Base-by-base conservation (phyloP, 2,329 filamentous ascomycete genomes). In the Ophiosphaerella korrae region DNA sequence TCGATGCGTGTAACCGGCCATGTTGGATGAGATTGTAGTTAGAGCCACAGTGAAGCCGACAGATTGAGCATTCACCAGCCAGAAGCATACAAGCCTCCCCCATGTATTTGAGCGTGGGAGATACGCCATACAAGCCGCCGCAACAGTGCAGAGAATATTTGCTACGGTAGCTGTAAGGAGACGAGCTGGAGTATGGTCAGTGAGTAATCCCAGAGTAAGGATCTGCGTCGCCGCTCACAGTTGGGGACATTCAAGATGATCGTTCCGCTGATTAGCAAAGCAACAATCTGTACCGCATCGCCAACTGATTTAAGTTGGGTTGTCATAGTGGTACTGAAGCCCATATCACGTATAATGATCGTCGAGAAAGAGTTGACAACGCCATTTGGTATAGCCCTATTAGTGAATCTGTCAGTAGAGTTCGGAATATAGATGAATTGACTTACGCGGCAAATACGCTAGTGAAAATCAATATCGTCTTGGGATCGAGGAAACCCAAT, bases 401-500 rank as follows among this genome's bases (percentile, higher is more conserved):
- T 21, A 21, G 35, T 37, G 16, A 16, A 6, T 6, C 16, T 16
- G 11, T 37, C 9, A 37, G 35, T 18, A 29, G 18, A 21, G 18
- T 21, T 21, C 18, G 2, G 21, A 14, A 16, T 16, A 37, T 21
- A 3, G 14, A 11, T 6, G n/a, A 18, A 12, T 1, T 69, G 7
- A 56, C 46, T 26, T 47, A 53, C 16, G 49, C 45, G 13, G 52
- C 38, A 14, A 67, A 55, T 13, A 58, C 63, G 32, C 74, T 48
- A 36, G 61, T 55, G 33, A 72, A 57, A 23, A 75, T 41, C 40
- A 63, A 55, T 36, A 71, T 56, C 13, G 71, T 59, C 63, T 67
- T 72, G 0, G 77, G 75, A 44, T 78, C 74, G 2, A 71, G 66
- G 52, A 81, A 77, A 14, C 70, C 70, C 57, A 80, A 77, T n/a